Evolutionary conservation across 129 eudicot genomes (phyloP), one percentile per base, ranked within the genome.

Genomic region (Rutidosis leptorrhynchoides): DNA sequence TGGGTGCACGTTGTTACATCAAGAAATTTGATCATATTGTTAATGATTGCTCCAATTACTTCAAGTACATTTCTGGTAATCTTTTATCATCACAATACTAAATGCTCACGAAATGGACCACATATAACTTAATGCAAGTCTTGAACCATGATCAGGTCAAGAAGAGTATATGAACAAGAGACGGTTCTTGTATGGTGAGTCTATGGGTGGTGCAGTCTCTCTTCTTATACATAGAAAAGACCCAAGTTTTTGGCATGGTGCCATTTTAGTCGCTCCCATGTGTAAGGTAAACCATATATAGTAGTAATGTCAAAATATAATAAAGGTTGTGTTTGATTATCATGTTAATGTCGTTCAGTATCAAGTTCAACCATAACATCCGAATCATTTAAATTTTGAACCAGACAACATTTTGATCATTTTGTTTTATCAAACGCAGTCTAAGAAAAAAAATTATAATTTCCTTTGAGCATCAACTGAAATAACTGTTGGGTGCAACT

Each of bases 121-220:
- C 54, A 46, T 49, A 55, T 60, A 60, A 75, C 64, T 75, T 68
- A 6, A 14, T 49, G 1, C 28, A 35, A 65, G 66, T 25, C 40
- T 58, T 11, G 67, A 56, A 70, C 59, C 49, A 23, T 58, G 21
- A 40, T 40, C 81, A 89, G 99, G 79, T 26, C 79, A 74, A 61
- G 80, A 77, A 62, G 97, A 83, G 25, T 89, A 94, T 55, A 81
- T 25, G 69, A 84, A 76, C 27, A 89, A 89, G 65, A 76, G 60
- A 70, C 86, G 88, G 79, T 94, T 94, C 68, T 78, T 94, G 65
- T 94, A 94, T 42, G 99, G 99, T 2, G 99, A 94, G 78, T 94
- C 99, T 21, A 94, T 94, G 99, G 99, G 99, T 62, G 99, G 99
- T 27, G 99, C 99, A 6, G 97, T 94, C 46, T 76, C 97, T 28